Conservation (phyloP, 2,329 filamentous ascomycete species). For the Trichothecium sympodiale region DNA sequence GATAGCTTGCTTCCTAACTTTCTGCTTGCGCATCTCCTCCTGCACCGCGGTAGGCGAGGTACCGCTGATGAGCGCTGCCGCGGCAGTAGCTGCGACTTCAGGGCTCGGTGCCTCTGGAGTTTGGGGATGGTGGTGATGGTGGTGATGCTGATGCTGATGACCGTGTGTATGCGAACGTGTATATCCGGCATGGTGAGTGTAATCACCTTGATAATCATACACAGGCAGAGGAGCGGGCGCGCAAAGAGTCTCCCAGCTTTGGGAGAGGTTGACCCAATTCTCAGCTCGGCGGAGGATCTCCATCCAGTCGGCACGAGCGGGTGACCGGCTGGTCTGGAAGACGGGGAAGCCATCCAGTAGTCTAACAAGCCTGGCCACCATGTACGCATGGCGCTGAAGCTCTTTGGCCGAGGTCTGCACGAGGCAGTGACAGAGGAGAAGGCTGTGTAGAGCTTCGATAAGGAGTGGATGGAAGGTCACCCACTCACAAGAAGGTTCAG, state of each 20-base stretch:
- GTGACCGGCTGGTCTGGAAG: conserved; percentile 61
- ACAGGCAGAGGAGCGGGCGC: conserved; percentile 42
- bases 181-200: no score
- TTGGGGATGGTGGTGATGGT: conserved; percentile 13
- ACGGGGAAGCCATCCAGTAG: conserved; percentile 72
- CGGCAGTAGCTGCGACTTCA: conserved; percentile 11
- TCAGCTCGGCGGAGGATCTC: conserved; percentile 57
- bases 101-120: conserved; percentile 7
- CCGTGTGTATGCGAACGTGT: no score
- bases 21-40: conserved; percentile 44
- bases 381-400: conserved; percentile 68
- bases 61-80: conserved; percentile 22
- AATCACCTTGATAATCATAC: conserved; percentile 5
- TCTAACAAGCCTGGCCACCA: conserved; percentile 64
- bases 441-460: conserved; percentile 64
- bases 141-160: no score
- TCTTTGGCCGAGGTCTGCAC: conserved; percentile 70
- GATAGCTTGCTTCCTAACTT: conserved; percentile 53
- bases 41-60: conserved; percentile 15
- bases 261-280: conserved; percentile 57
- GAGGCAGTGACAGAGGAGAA: conserved; percentile 70
- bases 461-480: conserved; percentile 70
- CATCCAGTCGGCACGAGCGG: conserved; percentile 69
- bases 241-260: conserved; percentile 63
- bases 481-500: conserved; percentile 15